Evolutionary conservation across 345 rosid species (phyloP).

Genomic region (Dimocarpus longan): DNA sequence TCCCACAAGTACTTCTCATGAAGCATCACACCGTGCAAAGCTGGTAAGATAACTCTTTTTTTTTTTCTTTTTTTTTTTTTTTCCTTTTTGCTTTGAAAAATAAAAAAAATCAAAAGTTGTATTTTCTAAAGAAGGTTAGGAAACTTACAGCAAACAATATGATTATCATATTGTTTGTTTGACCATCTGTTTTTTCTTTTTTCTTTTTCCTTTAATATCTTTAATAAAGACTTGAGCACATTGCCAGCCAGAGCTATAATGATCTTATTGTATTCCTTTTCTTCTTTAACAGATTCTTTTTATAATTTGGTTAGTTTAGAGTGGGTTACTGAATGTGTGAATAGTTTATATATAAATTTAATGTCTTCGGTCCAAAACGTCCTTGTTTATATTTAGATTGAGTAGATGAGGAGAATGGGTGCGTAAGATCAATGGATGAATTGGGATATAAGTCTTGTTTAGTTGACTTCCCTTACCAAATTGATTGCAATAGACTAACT

Average conservation of each 20-base stretch:
- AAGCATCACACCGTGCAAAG: slow-evolving; percentile 57
- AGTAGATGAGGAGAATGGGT: slow-evolving; percentile 19
- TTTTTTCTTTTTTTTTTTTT: not conserved
- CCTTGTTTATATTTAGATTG: slow-evolving; percentile 3
- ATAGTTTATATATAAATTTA: not conserved
- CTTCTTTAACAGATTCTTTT: slow-evolving; percentile 13
- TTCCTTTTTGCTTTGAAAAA: slow-evolving; percentile 14
- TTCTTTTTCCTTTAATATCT: slow-evolving; percentile 20
- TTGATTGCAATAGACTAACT: not conserved
- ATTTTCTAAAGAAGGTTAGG: not conserved
- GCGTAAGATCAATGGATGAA: not conserved
- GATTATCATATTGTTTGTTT: slow-evolving; percentile 41
- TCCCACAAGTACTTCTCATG: slow-evolving; percentile 42
- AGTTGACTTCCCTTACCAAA: slow-evolving; percentile 9
- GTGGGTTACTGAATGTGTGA: not conserved
- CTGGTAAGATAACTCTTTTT: slow-evolving; percentile 50
- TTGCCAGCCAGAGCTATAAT: slow-evolving; percentile 27
- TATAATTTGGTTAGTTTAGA: slow-evolving; percentile 25
- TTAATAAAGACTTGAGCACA: slow-evolving; percentile 20
- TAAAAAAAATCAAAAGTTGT: not conserved
- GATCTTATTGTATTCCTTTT: slow-evolving; percentile 1
- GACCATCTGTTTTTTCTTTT: slow-evolving; percentile 28
- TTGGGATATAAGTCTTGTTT: slow-evolving; percentile 12
- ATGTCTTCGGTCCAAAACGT: slow-evolving; percentile 19
- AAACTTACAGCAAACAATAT: slow-evolving; percentile 23